A percentile compares a stretch with the other conserved stretches of the same genome.
These are phyloP conservation scores for Fusarium secorum DNA, from an alignment of 2,329 filamentous ascomycete genomes.

Conservation along the genomic window DNA sequence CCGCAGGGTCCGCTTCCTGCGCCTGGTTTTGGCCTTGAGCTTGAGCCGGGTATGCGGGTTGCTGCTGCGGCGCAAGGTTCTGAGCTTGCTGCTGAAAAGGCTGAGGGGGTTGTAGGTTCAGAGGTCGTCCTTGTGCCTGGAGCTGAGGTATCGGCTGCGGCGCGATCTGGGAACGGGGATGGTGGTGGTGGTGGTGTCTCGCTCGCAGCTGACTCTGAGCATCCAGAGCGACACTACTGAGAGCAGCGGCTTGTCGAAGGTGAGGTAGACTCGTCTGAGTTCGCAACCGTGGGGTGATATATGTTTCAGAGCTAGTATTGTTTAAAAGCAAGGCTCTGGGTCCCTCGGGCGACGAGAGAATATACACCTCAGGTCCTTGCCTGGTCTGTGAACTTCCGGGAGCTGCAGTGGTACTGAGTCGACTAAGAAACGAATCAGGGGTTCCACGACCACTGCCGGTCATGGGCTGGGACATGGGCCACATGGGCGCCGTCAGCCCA, in stretches of 20 bases:
- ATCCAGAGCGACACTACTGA: slow-evolving; percentile 26
- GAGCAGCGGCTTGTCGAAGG: slow-evolving; percentile 34
- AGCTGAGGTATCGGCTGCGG: slow-evolving; percentile 20
- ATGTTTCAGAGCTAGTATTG: slow-evolving; percentile 57
- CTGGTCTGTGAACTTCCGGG: slow-evolving; percentile 28
- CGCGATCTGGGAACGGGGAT: slow-evolving; percentile 17
- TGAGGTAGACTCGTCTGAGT: slow-evolving; percentile 41
- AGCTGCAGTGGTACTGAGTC: slow-evolving; percentile 41
- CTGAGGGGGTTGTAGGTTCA: slow-evolving; percentile 16
- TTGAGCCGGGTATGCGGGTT: slow-evolving; percentile 38
- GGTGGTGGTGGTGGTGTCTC: slow-evolving; percentile 40
- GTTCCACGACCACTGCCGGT: slow-evolving; percentile 57
- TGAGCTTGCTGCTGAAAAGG: slow-evolving; percentile 27
- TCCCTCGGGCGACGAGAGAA: slow-evolving; percentile 67
- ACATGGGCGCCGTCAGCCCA: slow-evolving; percentile 54
- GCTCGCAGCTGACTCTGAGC: slow-evolving; percentile 29
- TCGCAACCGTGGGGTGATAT: slow-evolving; percentile 56
- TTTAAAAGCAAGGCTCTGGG: slow-evolving; percentile 66
- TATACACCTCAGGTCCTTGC: slow-evolving; percentile 62
- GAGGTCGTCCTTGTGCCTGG: slow-evolving; percentile 17
- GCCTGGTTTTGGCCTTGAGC: slow-evolving; percentile 26
- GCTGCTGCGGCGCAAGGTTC: slow-evolving; percentile 37
- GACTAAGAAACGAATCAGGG: slow-evolving; percentile 50
- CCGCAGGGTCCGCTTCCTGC: slow-evolving; percentile 41
- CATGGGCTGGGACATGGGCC: slow-evolving; percentile 48